phyloP scores from a whole-genome alignment of 306 rosid species.

The Hylodesmum podocarpum region DNA sequence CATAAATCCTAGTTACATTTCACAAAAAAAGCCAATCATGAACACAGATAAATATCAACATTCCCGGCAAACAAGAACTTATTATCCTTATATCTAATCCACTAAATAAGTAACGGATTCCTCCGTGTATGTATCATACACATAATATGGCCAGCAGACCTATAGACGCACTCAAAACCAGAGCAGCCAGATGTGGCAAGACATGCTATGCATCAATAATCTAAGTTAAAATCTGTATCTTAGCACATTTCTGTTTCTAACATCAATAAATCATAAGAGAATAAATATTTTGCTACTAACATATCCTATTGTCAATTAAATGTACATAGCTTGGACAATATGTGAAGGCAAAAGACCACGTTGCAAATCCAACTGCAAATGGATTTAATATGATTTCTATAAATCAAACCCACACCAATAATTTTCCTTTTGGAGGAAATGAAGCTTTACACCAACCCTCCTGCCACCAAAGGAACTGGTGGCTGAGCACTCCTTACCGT shows the following conservation, averaged over 20 bases:
- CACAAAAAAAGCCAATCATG: neutral
- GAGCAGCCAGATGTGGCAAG: neutral
- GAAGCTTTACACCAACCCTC: neutral
- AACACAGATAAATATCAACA: neutral
- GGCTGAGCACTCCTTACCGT: neutral
- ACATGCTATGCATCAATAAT: neutral
- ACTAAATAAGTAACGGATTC: neutral
- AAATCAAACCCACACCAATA: neutral
- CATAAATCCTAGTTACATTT: neutral
- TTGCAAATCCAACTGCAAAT: neutral
- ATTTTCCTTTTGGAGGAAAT: constrained; percentile 9
- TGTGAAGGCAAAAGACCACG: neutral
- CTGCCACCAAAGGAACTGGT: constrained; percentile 10
- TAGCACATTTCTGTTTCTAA: constrained; percentile 5
- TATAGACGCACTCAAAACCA: neutral
- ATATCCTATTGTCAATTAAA: neutral
- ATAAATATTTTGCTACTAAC: neutral
- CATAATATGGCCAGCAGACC: neutral
- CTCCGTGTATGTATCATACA: neutral
- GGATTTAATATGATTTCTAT: neutral
- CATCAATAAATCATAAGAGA: neutral
- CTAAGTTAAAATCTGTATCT: neutral
- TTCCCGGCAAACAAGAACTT: neutral
- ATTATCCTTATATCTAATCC: neutral
- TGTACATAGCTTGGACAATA: neutral